Percentiles rank a stretch among this genome's conserved stretches.
These are phyloP conservation scores for Candida ipomoeae DNA, from an alignment of 805 yeast genomes.

Conservation along the genomic window DNA sequence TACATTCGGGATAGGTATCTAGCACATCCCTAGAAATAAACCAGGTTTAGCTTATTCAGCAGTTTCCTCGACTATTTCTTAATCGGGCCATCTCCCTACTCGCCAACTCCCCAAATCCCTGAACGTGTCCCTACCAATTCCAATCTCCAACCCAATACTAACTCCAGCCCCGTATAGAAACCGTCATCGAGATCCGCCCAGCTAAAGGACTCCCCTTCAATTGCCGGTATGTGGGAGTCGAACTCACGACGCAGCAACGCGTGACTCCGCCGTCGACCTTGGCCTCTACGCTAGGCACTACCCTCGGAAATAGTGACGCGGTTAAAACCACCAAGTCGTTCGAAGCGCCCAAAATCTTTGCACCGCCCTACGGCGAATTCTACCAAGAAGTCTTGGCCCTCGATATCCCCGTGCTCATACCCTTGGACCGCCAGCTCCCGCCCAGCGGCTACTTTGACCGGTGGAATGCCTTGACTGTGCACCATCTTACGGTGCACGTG, in stretches of 20 bases:
- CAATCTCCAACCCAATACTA: slow-evolving; percentile 7
- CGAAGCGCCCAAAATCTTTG: slow-evolving; percentile 32
- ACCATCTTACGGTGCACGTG: slow-evolving; percentile 40
- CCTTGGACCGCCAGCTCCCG: slow-evolving; percentile 49
- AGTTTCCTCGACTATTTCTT: too few relatives aligned
- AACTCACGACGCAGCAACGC: slow-evolving; percentile 48
- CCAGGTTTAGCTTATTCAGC: too few relatives aligned
- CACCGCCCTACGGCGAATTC: slow-evolving; percentile 39
- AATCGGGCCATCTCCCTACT: not conserved
- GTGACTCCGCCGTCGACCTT: slow-evolving; percentile 39
- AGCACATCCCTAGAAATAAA: too few relatives aligned
- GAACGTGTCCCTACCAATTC: not conserved
- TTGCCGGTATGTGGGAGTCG: slow-evolving; percentile 46
- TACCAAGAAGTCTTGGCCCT: slow-evolving; percentile 45
- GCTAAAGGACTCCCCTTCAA: slow-evolving; percentile 44
- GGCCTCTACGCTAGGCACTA: slow-evolving; percentile 22
- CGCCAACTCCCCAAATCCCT: not conserved
- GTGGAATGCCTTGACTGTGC: slow-evolving; percentile 48
- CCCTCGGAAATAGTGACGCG: slow-evolving; percentile 20
- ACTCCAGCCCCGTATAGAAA: slow-evolving; percentile 51
- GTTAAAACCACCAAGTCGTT: slow-evolving; percentile 31
- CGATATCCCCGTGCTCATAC: slow-evolving; percentile 57
- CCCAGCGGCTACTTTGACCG: slow-evolving; percentile 48
- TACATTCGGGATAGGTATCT: too few relatives aligned
- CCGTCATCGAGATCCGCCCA: slow-evolving; percentile 53